These are phyloP conservation scores for Tetracladium setigerum DNA, from an alignment of 495 filamentous ascomycete species.

Conservation along the genomic window DNA sequence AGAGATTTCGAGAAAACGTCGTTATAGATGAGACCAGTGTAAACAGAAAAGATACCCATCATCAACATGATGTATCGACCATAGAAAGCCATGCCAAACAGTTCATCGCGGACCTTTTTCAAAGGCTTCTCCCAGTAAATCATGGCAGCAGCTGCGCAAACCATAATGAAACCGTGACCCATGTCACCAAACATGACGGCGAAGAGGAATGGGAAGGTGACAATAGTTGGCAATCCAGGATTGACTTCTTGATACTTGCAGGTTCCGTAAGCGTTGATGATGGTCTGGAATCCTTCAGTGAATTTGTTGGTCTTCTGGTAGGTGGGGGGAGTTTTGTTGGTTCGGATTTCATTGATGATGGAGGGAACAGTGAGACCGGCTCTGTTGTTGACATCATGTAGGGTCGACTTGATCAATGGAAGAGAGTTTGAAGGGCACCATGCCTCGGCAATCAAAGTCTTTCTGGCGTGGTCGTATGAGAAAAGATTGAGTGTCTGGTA, in stretches of 20 bases:
- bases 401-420: slow-evolving; percentile 84
- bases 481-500: slow-evolving; percentile 94
- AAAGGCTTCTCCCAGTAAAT: slow-evolving; percentile 91
- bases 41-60: slow-evolving; percentile 96
- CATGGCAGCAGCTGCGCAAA: slow-evolving; percentile 73
- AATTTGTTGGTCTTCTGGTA: slow-evolving; percentile 97
- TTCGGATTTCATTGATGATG: slow-evolving; percentile 94
- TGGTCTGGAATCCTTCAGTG: slow-evolving; percentile 96
- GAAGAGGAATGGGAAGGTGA: slow-evolving; percentile 97
- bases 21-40: slow-evolving; percentile 96
- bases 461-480: slow-evolving; percentile 91
- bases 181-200: slow-evolving; percentile 99
- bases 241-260: slow-evolving; percentile 97
- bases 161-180: slow-evolving; percentile 85
- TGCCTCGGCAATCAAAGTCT: slow-evolving; percentile 93
- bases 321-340: slow-evolving; percentile 93
- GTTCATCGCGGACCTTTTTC: slow-evolving; percentile 84
- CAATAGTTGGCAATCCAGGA: slow-evolving; percentile 85
- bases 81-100: slow-evolving; percentile 97
- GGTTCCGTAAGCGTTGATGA: slow-evolving; percentile 96
- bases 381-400: slow-evolving; percentile 93
- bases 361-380: slow-evolving; percentile 92
- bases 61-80: slow-evolving; percentile 97
- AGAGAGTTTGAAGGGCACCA: slow-evolving; percentile 93
- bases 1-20: slow-evolving; percentile 92